phyloP scores from a whole-genome alignment of 805 yeast species.

The Candida nonsorbophila region DNA sequence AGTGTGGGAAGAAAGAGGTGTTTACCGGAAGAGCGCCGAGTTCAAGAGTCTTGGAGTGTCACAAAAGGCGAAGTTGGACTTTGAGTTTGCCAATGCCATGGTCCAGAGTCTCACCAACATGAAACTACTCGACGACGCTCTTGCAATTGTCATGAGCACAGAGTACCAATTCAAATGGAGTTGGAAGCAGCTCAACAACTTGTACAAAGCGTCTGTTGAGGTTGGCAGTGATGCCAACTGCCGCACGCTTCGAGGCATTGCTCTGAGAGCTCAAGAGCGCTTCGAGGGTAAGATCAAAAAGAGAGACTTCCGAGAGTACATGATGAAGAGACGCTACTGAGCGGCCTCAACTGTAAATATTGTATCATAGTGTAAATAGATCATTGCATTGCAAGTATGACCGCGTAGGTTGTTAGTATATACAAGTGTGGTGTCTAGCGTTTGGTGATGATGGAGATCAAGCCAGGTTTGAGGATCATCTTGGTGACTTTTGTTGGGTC shows the following conservation, averaged over 20 bases:
- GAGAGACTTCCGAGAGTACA: conserved; percentile 27
- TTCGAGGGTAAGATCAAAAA: conserved; percentile 34
- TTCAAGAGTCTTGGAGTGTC: conserved; percentile 40
- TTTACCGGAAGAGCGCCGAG: conserved; percentile 48
- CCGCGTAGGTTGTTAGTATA: no score
- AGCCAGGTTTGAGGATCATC: conserved; percentile 48
- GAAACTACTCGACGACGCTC: conserved; percentile 62
- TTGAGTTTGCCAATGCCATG: conserved; percentile 70
- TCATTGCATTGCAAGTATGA: conserved; percentile 1
- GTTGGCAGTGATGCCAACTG: conserved; percentile 24
- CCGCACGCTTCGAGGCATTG: conserved; percentile 27
- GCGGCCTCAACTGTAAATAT: conserved; percentile 6
- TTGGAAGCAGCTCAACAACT: conserved; percentile 27
- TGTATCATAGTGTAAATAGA: conserved; percentile 6
- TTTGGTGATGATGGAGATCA: conserved; percentile 37
- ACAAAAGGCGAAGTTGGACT: conserved; percentile 46
- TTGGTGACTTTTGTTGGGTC: conserved; percentile 40
- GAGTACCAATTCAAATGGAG: conserved; percentile 69
- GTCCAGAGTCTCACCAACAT: conserved; percentile 51
- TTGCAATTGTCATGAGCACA: conserved; percentile 62
- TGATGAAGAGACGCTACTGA: conserved; percentile 26
- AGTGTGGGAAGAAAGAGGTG: conserved; percentile 78
- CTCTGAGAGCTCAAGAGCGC: conserved; percentile 28
- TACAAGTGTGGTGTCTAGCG: conserved; percentile 9
- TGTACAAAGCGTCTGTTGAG: conserved; percentile 25